Base-by-base conservation (phyloP, 83 land plant species). In the Picea abies region DNA sequence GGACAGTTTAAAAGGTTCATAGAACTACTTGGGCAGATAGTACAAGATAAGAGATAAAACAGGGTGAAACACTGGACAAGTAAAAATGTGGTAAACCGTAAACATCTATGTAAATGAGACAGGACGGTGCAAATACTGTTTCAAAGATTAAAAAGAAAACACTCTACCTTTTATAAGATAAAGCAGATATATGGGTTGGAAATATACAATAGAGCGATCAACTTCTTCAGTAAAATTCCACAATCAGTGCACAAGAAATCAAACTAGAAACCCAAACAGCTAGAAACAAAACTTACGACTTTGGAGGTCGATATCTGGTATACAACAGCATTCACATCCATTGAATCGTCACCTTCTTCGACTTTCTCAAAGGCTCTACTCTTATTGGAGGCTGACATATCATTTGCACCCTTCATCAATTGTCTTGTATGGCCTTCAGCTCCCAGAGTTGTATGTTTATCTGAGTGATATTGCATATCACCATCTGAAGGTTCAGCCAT, bases 241-340 rank as follows among this genome's bases (percentile, higher is more conserved):
- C 23, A 49, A 75, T 44, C 19, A 22, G 78, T 25, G 15, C 78
- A 75, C 19, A 47, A 10, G 25, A 47, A 47, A 47, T 47, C 49
- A 47, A 47, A 5, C 7, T 5, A 75, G 29, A 63, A n/a, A 23
- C 12, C 37, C 65, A 12, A 63, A n/a, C 60, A 35, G 16, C 44
- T 10, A 47, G 49, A 19, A 72, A 15, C 44, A 81, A 4, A 23
- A 86, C 90, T 87, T 76, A 91, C 93, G 68, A 70, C 44, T 26
- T 41, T 78, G 75, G 82, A 82, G 68, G 83, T 72, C 16, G 89
- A 16, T 85, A 77, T 39, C 75, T 79, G 72, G 84, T 63, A 80
- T 32, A 70, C 88, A 77, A 90, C 41, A 12, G 83, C 12, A 85
- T 79, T 90, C 68, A 83, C n/a, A 25, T 84, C 85, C 58, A 80